Base-by-base conservation (phyloP, 1,284 basidiomycete genomes). In the Marasmius oreades region DNA sequence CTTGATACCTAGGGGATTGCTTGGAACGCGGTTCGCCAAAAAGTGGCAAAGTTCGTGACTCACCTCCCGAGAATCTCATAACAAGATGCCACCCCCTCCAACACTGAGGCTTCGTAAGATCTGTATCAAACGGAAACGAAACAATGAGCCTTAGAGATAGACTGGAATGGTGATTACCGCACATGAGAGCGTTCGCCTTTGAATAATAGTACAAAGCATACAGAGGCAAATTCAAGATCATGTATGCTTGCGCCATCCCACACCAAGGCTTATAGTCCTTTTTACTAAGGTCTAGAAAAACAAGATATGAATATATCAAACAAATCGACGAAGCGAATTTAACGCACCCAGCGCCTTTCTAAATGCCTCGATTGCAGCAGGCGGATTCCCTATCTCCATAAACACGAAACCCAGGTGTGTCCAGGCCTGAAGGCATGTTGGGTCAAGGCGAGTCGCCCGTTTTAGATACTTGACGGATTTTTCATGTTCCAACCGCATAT, bases 391-490 rank as follows among this genome's bases (percentile, higher is more conserved):
- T 55, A 64, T 61, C 39, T 67, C 66, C 26, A 63, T 48, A 37
- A 62, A 64, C 55, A 63, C 64, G 34, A 60, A 55, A 7, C 66
- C 66, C 55, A 67, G 62, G 5, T 65, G 58, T 4, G 61, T 63
- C 61, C 64, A 67, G 5, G 63, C 60, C 28, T 56, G 56, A 4
- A 58, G 57, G 50, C 37, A 64, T 18, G 61, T 64, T 33, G 61
- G 53, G 48, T 67, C 62, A 6, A 67, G 57, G 24, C 63, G 59
- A 31, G 61, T 63, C 23, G 64, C 64, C 14, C 64, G 62, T 43
- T 61, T 63, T 47, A 65, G 65, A 48, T 64, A 65, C 44, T 65
- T 67, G 48, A 62, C 58, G 1, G 64, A 59, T 39, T 65, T 64
- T 45, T 64, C 63, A 46, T 64, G 66, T 48, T 67, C 66, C 26